Evolutionary conservation across 768 basidiomycete species (phyloP), one percentile per base, ranked within the genome.

Genomic region (Filobasidium wieringae): DNA sequence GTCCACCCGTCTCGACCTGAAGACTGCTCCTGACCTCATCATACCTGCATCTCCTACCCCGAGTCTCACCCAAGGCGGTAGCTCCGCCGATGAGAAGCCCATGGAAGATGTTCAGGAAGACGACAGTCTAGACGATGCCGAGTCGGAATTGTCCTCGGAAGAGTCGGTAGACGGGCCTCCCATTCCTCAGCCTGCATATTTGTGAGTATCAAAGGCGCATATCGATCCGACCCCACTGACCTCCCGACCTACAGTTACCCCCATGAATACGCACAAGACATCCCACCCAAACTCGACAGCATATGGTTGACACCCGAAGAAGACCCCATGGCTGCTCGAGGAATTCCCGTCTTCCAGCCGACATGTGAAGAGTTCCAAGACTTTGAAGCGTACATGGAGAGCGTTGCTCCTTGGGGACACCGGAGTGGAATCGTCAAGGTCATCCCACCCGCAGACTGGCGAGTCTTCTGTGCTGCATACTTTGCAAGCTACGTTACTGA

Each of bases 271-370:
- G 53, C 63, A 7, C 59, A 59, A 43, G 55, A 60, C 9, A 17
- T 63, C 2, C 39, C 61, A 0, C 24, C 56, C 29, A 29, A 26
- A 6, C 33, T 47, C 3, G 50, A 32, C 15, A 37, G 32, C 29
- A 32, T 34, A 7, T 64, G 58, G 50, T 51, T 71, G 9, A 68
- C 69, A 1, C 74, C 74, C 6, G 72, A 75, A 54, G 72, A 75
- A 47, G 74, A 75, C 56, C 66, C 66, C 14, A 50, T 64, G 27
- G 69, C 68, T 7, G 55, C 66, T 51, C 62, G 76, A 30, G 95
- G 93, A 34, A 93, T 97, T 45, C 95, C 93, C 5, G 90, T 99
- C 11, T 99, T 99, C 80, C 86, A 83, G 70, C 95, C 95, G 8
- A 82, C 86, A 1, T 85, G 92, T 82, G 84, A 85, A 51, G 89